A percentile compares a stretch with the other conserved stretches of the same genome.
Conservation (phyloP, 305 asterid genomes). For the Fraxinus albicans region DNA sequence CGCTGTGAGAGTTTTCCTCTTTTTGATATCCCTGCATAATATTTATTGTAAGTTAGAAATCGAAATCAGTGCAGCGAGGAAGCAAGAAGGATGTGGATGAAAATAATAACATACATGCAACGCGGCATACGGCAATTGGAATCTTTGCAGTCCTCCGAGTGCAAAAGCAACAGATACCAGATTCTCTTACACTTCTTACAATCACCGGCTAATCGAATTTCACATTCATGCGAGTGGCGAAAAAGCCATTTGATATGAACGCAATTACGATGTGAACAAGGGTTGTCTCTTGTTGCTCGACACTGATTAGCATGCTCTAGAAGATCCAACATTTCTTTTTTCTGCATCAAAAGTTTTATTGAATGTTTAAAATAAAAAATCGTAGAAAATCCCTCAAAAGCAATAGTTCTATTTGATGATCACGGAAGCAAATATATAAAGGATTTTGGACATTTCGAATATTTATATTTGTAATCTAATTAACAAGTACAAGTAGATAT, state of each 20-base stretch:
- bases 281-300: conserved; percentile 21
- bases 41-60: neutral
- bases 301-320: conserved; percentile 48
- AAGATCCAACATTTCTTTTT: conserved; percentile 28
- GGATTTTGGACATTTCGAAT: no score
- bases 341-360: conserved; percentile 21
- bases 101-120: conserved; percentile 44
- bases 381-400: neutral
- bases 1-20: neutral
- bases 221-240: conserved; percentile 35
- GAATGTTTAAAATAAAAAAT: neutral
- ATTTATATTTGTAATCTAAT: neutral
- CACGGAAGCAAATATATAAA: neutral
- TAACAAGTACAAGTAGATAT: neutral
- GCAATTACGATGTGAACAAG: conserved; percentile 43
- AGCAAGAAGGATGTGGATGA: conserved; percentile 9
- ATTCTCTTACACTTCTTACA: conserved; percentile 37
- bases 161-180: conserved; percentile 41
- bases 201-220: conserved; percentile 27
- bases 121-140: conserved; percentile 49
- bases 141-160: conserved; percentile 39
- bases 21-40: conserved; percentile 39
- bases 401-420: neutral
- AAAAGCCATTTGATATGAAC: neutral
- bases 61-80: neutral